A percentile compares a stretch with the other conserved stretches of the same genome.
These are phyloP conservation scores for Xylariaceae sp. DNA, from an alignment of 2,329 filamentous ascomycete genomes.

Conservation along the genomic window DNA sequence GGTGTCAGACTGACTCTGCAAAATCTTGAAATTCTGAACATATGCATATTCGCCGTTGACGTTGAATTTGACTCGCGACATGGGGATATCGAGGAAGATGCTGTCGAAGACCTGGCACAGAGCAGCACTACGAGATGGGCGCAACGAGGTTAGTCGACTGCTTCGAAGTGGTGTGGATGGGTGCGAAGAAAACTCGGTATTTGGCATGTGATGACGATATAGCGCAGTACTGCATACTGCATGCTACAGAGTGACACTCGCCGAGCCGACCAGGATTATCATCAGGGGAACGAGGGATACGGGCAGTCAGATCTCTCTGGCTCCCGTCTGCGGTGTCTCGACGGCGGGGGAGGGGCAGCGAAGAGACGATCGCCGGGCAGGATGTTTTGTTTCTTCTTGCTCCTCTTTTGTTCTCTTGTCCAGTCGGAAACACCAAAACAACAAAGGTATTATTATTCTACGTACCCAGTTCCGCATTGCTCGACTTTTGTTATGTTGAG, in stretches of 20 bases:
- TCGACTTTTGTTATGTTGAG: slow-evolving; percentile 98
- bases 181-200: neutral
- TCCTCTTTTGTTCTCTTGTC: neutral
- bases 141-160: slow-evolving; percentile 21
- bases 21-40: slow-evolving; percentile 95
- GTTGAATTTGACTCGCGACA: slow-evolving; percentile 97
- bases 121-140: slow-evolving; percentile 61
- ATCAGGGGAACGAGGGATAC: neutral
- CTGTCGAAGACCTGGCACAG: slow-evolving; percentile 98
- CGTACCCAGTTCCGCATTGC: slow-evolving; percentile 96
- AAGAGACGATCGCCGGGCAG: slow-evolving; percentile 10
- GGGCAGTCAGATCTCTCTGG: neutral
- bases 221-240: neutral
- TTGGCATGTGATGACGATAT: neutral
- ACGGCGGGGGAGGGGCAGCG: slow-evolving; percentile 33
- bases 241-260: neutral
- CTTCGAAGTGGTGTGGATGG: neutral
- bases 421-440: neutral
- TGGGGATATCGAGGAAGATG: slow-evolving; percentile 92
- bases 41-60: slow-evolving; percentile 96
- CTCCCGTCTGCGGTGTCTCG: slow-evolving; percentile 1
- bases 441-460: slow-evolving; percentile 12
- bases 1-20: slow-evolving; percentile 68
- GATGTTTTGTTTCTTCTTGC: slow-evolving; percentile 13
- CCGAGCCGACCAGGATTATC: neutral